Base-by-base conservation (phyloP, 139 green algal genomes). In the Auxenochlorella protothecoides region DNA sequence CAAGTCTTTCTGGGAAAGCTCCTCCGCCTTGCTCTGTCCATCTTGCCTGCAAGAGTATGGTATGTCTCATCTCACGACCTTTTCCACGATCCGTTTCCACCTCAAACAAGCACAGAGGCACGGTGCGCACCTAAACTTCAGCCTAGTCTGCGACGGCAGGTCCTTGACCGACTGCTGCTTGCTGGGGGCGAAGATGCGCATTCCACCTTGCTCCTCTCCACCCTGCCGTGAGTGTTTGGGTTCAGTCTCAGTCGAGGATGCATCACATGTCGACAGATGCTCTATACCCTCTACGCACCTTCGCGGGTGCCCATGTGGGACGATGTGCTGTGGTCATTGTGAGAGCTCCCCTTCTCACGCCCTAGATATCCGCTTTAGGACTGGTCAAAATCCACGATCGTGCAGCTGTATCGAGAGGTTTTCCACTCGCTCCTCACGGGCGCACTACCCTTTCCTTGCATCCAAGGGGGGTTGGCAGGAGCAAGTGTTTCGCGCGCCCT, bases 161-260 rank as follows among this genome's bases (percentile, higher is more conserved):
- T 95, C 86, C 70, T 94, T 92, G 0, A 83, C 82, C 2, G 86
- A 92, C 5, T 76, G 52, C 70, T 78, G 70, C 3, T 74, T 70
- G 72, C 81, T 92, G 7, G 91, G 83, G 4, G 83, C 89, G 60
- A 88, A 93, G 8, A 89, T 80, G 44, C 89, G 82, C 67, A 86
- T 88, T 16, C 91, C 91, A 54, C 89, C 89, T 68, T 96, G 91
- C 80, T 95, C 91, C 68, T 96, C 91, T n/a, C 81, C 81, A 64
- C 89, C 89, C 62, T 81, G 81, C 61, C 72, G 15, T 55, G 14
- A 55, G 13, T n/a, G 13, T 15, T 55, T 72, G 44, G 59, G 69
- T 7, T 27, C 63, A 27, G 6, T 27, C 8, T 27, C 63, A 27
- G 15, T 52, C 9, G 57, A 62, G 57, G 57, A 11, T 15, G 11